Conservation (phyloP, 139 green algal species). For the Chlorella vulgaris region DNA sequence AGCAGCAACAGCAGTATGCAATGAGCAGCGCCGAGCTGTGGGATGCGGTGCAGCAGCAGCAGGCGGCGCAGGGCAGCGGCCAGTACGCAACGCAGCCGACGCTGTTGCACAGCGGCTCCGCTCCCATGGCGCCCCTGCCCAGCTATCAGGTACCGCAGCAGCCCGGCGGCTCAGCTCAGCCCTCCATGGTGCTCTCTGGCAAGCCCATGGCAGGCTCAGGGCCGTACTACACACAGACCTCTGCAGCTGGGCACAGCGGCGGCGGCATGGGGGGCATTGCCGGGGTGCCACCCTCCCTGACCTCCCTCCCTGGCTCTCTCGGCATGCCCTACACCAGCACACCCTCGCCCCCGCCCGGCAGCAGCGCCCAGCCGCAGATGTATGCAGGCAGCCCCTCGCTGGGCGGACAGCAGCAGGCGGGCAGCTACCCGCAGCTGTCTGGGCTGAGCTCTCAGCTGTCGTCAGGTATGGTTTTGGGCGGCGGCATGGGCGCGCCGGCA, state of each 20-base stretch:
- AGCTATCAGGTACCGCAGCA: not conserved
- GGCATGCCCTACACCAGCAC: not conserved
- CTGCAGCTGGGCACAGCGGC: not conserved
- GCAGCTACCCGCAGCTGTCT: not conserved
- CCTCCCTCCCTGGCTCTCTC: conserved; percentile 26
- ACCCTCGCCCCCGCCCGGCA: not conserved
- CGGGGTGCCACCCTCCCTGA: conserved; percentile 5
- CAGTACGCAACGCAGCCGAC: not conserved
- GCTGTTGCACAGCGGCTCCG: not conserved
- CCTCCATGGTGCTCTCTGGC: not conserved
- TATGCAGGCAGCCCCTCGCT: not conserved
- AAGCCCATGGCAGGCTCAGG: not conserved
- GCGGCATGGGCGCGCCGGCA: not conserved
- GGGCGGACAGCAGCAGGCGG: not conserved
- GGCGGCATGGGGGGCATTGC: not conserved
- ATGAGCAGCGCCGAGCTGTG: conserved; percentile 17
- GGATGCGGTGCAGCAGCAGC: conserved; percentile 24
- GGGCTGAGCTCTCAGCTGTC: not conserved
- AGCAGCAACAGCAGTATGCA: not conserved
- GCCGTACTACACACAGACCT: not conserved
- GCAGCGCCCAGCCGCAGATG: conserved; percentile 17
- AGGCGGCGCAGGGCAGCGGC: not conserved
- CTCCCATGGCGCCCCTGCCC: conserved; percentile 1
- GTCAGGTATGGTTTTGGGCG: not conserved
- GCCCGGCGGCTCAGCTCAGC: not conserved